Evolutionary conservation across 2,329 filamentous ascomycete genomes (phyloP).

Genomic region (Aspergillus alliaceus): DNA sequence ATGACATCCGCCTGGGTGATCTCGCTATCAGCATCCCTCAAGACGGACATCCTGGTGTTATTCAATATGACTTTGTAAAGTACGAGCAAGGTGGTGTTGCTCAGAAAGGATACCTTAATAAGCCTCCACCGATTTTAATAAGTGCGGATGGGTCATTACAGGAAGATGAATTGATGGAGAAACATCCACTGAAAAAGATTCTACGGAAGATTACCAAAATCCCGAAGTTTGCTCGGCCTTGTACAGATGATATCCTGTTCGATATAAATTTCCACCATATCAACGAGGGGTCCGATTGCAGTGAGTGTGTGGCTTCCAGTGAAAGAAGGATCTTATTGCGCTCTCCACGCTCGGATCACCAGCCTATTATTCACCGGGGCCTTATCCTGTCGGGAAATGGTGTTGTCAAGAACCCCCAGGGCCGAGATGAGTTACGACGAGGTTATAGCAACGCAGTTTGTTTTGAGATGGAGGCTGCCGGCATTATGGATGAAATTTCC

Average conservation of each 20-base stretch:
- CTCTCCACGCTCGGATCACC: too few relatives aligned
- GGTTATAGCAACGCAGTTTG: too few relatives aligned
- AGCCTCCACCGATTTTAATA: not conserved
- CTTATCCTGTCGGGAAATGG: too few relatives aligned
- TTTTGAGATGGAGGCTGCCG: too few relatives aligned
- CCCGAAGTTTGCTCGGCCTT: not conserved
- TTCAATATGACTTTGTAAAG: not conserved
- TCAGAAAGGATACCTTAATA: not conserved
- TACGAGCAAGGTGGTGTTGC: too few relatives aligned
- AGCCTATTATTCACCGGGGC: too few relatives aligned
- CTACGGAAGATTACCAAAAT: not conserved
- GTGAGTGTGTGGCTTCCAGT: too few relatives aligned
- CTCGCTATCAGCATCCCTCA: conserved; percentile 11
- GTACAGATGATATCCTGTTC: not conserved
- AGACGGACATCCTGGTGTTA: not conserved
- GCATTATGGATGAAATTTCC: too few relatives aligned
- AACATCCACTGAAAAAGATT: not conserved
- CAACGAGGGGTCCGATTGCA: too few relatives aligned
- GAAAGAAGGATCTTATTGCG: too few relatives aligned
- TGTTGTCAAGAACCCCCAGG: too few relatives aligned
- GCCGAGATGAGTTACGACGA: too few relatives aligned
- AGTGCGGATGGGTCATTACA: not conserved
- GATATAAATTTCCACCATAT: not conserved
- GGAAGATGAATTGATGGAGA: not conserved
- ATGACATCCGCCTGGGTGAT: conserved; percentile 24